Percentiles rank a stretch among this genome's conserved stretches.
phyloP scores from a whole-genome alignment of 2,329 filamentous ascomycete species.

The Ceratocystis lukuohia region DNA sequence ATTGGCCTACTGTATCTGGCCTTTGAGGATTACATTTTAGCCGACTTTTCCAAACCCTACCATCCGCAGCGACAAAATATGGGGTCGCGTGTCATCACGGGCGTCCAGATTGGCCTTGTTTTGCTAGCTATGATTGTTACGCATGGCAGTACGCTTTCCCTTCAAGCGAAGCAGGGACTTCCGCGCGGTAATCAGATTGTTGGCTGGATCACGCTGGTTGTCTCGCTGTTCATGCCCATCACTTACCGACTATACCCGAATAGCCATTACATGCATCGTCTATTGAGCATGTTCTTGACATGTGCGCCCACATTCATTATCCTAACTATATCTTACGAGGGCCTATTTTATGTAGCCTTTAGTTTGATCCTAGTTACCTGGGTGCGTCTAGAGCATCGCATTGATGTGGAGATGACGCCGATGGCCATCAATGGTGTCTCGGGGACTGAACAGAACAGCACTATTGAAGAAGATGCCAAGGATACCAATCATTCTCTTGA shows the following conservation, averaged over 20 bases:
- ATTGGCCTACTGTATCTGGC: slow-evolving; percentile 66
- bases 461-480: slow-evolving; percentile 21
- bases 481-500: slow-evolving; percentile 15
- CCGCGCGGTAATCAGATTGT: slow-evolving; percentile 78
- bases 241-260: slow-evolving; percentile 70
- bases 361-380: slow-evolving; percentile 69
- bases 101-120: slow-evolving; percentile 65
- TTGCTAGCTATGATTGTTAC: slow-evolving; percentile 75
- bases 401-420: slow-evolving; percentile 7
- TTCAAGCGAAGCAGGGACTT: slow-evolving; percentile 74
- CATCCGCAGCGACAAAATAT: slow-evolving; percentile 20
- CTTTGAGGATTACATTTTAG: slow-evolving; percentile 54
- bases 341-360: slow-evolving; percentile 88
- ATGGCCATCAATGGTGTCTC: background rate
- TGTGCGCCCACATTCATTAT: slow-evolving; percentile 92
- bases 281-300: slow-evolving; percentile 79
- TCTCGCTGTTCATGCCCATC: slow-evolving; percentile 66
- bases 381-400: slow-evolving; percentile 76
- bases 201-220: slow-evolving; percentile 65
- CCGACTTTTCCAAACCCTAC: slow-evolving; percentile 30
- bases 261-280: slow-evolving; percentile 76
- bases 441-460: background rate
- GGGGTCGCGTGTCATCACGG: slow-evolving; percentile 37
- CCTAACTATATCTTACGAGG: slow-evolving; percentile 92
- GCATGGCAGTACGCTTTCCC: slow-evolving; percentile 65